Base-by-base conservation (phyloP, 192 early-diverging fungal genomes). In the Lobosporangium transversale region DNA sequence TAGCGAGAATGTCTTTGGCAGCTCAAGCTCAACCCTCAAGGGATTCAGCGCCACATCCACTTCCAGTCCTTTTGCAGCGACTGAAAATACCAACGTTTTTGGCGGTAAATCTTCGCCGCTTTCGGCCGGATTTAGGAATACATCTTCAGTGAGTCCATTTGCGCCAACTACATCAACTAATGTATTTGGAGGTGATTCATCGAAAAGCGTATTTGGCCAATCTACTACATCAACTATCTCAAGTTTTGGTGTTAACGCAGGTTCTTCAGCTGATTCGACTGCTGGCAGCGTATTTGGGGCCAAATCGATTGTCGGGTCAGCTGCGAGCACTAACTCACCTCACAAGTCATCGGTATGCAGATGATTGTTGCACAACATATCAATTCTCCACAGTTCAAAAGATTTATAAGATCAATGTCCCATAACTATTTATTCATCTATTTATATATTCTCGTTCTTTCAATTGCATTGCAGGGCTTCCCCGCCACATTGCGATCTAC, bases 261-360 rank as follows among this genome's bases (percentile, higher is more conserved):
- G 32, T 14, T 8, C 14, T 20, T 11, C 63, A 4, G 31, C 54
- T 14, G 73, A 76, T 21, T 66, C 64, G 29, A 67, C 73, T 9
- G 58, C 65, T 17, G 73, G 73, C 3, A 76, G 64, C 36, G 54
- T 76, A 0, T 76, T 76, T 47, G 73, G 73, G 27, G 35, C 73
- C 9, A 62, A 31, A 27, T 76, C 73, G 4, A 57, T 76, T 11
- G 24, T 76, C 29, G 73, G 73, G 36, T 76, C 70, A 2, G 40
- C 54, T 26, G 29, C 32, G 12, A 48, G 54, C 3, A 27, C 57
- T 14, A 49, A 23, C n/a, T 24, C 55, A 42, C 8, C 63, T 4
- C 27, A 18, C 12, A 33, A 35, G 32, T 32, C 54, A 8, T 15
- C 54, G 23, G 40, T 30, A 42, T 20, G n/a, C n/a, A n/a, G n/a